Evolutionary conservation across 352 stramenopile species (phyloP), one percentile per base, ranked within the genome.

Genomic region (Halophytophthora polymorphica): DNA sequence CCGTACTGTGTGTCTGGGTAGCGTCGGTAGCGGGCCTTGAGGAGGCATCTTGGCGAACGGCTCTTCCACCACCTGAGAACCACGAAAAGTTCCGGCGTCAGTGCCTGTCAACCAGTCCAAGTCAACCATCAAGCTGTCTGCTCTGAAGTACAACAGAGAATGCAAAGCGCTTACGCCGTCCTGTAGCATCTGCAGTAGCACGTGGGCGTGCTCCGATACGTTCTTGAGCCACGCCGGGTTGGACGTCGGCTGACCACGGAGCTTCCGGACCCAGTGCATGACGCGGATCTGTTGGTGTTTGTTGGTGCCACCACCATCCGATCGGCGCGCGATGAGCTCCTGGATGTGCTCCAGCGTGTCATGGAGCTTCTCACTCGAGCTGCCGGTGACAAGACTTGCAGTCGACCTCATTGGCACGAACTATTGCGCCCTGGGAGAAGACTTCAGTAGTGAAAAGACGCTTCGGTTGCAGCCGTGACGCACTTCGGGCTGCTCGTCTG

Each of bases 221-320:
- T 74, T 84, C 43, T 82, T 83, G 10, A 71, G 46, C 79, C 76
- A 88, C n/a, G 68, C 61, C 4, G 61, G 41, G 39, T 86, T 88
- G 12, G 67, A 64, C 6, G 70, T 72, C 7, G 76, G 65, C 56
- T 88, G 74, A 23, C 71, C 65, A 6, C 71, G 66, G 19, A 88
- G 68, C 48, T 83, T 85, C 3, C 58, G 57, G 34, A 86, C 48
- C 74, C 76, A 90, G 45, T 83, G 74, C 12, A 39, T 64, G 45
- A 88, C 49, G 37, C 77, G 76, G 49, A 88, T 84, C 19, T 77
- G 70, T 60, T 85, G 62, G 53, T 88, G 74, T n/a, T 81, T 82
- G 45, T 15, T 66, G 15, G 49, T 45, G 2, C 22, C 53, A 7
- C 41, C 42, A 22, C 43, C 44, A 19, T 51, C 29, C 8, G 33